Evolutionary conservation across 495 filamentous ascomycete genomes (phyloP).

Genomic region (Daldinia bambusicola): DNA sequence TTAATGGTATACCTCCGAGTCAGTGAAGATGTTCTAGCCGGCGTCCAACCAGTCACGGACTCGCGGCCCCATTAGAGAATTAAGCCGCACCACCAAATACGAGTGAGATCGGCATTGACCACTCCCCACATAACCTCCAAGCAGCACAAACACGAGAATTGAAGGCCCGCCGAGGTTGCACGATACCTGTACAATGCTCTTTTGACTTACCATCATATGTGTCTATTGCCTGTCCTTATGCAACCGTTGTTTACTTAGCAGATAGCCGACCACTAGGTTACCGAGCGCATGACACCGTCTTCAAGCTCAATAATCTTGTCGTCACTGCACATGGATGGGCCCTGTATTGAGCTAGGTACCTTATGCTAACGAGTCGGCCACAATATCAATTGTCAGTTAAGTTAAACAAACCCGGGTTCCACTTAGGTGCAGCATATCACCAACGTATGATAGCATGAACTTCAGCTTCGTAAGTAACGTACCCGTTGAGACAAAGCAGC

Average conservation of each 20-base stretch:
- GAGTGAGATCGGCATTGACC: slow-evolving; percentile 43
- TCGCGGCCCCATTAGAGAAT: slow-evolving; percentile 24
- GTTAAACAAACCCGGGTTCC: slow-evolving; percentile 14
- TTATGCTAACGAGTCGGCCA: not conserved
- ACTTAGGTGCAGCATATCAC: slow-evolving; percentile 35
- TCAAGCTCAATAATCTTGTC: slow-evolving; percentile 30
- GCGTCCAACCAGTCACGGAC: slow-evolving; percentile 26
- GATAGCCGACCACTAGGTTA: slow-evolving; percentile 17
- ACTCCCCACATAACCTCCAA: slow-evolving; percentile 37
- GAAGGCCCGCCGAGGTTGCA: slow-evolving; percentile 34
- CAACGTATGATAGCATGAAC: slow-evolving; percentile 36
- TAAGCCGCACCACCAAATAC: slow-evolving; percentile 42
- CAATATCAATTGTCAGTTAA: slow-evolving; percentile 20
- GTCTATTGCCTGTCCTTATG: slow-evolving; percentile 14
- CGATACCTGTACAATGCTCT: slow-evolving; percentile 19
- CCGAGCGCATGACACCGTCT: not conserved
- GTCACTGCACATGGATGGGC: slow-evolving; percentile 17
- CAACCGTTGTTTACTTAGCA: not conserved
- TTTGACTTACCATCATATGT: slow-evolving; percentile 25
- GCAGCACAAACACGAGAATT: slow-evolving; percentile 36
- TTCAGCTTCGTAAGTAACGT: slow-evolving; percentile 39
- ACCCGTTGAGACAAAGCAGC: slow-evolving; percentile 19
- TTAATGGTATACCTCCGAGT: slow-evolving; percentile 32
- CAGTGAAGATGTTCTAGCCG: not conserved
- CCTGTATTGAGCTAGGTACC: slow-evolving; percentile 1